Percentiles rank a stretch among this genome's conserved stretches.
phyloP scores from a whole-genome alignment of 306 rosid species.

The Medicago lupulina region DNA sequence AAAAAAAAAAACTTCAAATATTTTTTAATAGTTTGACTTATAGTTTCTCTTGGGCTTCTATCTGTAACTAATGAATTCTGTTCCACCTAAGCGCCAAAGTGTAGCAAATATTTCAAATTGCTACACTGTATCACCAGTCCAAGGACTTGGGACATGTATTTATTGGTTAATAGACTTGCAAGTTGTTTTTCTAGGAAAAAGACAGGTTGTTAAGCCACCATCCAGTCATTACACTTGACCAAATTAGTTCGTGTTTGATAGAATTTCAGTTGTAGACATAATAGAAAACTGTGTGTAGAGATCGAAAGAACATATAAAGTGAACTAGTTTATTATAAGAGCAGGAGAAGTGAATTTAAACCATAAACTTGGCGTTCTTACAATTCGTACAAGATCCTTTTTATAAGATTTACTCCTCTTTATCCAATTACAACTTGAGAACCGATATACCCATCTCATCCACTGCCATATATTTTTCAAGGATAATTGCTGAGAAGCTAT shows the following conservation, averaged over 20 bases:
- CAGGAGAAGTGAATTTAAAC: slow-evolving; percentile 6
- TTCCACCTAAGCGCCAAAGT: slow-evolving; percentile 1
- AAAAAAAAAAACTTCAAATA: neutral
- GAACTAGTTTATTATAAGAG: neutral
- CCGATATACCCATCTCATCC: slow-evolving; percentile 13
- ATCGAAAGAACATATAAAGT: neutral
- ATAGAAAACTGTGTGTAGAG: neutral
- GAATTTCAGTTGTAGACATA: slow-evolving; percentile 8
- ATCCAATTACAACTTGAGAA: slow-evolving; percentile 16
- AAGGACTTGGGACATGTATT: neutral
- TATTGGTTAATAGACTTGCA: slow-evolving; percentile 7
- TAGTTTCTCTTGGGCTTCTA: neutral
- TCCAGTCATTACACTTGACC: neutral
- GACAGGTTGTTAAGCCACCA: neutral
- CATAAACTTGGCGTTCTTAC: neutral
- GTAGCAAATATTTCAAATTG: slow-evolving; percentile 17
- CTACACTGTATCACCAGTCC: neutral
- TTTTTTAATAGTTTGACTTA: slow-evolving; percentile 2
- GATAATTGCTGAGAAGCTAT: slow-evolving; percentile 25
- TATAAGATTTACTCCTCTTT: slow-evolving; percentile 28
- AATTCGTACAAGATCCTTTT: neutral
- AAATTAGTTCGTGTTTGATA: neutral
- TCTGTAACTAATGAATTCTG: neutral
- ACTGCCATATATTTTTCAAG: slow-evolving; percentile 3
- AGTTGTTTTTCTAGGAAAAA: neutral